A percentile compares a stretch with the other conserved stretches of the same genome.
Conservation (phyloP, 2,329 filamentous ascomycete genomes). For the Fusarium sambucinum region DNA sequence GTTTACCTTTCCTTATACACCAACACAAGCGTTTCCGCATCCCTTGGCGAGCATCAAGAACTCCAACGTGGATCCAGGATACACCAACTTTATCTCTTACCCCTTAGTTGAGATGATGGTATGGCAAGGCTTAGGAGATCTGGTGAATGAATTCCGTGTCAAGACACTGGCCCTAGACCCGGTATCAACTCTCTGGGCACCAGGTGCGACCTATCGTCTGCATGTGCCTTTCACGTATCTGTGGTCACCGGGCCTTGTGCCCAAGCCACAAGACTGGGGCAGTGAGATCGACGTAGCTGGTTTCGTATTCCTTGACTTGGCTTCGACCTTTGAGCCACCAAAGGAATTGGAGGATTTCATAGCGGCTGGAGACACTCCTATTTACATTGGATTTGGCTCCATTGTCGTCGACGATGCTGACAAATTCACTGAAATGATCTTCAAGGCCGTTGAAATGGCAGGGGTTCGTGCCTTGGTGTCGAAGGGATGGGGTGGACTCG, state of each 20-base stretch:
- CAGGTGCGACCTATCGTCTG: conserved; percentile 76
- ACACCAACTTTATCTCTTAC: conserved; percentile 85
- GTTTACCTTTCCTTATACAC: conserved; percentile 88
- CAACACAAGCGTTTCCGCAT: conserved; percentile 80
- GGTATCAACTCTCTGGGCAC: conserved; percentile 81
- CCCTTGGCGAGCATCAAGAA: conserved; percentile 81
- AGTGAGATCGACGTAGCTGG: conserved; percentile 79
- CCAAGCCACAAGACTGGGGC: conserved; percentile 77
- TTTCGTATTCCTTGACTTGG: conserved; percentile 81
- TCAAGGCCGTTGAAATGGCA: conserved; percentile 73
- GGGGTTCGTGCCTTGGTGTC: conserved; percentile 79
- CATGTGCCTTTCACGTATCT: conserved; percentile 82
- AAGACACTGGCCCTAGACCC: conserved; percentile 78
- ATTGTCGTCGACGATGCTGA: conserved; percentile 81
- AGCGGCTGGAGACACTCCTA: conserved; percentile 66
- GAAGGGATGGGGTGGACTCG: conserved; percentile 81
- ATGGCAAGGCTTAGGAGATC: conserved; percentile 87
- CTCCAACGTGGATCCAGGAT: conserved; percentile 77
- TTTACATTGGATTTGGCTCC: conserved; percentile 82
- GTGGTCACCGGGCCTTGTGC: conserved; percentile 74
- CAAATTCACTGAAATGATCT: conserved; percentile 76
- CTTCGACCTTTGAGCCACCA: conserved; percentile 70
- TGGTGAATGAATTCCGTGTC: conserved; percentile 80
- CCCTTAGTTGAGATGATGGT: conserved; percentile 87
- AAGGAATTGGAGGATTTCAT: conserved; percentile 68